Conservation (phyloP, 2,329 filamentous ascomycete species). For the Aschersonia sp. region DNA sequence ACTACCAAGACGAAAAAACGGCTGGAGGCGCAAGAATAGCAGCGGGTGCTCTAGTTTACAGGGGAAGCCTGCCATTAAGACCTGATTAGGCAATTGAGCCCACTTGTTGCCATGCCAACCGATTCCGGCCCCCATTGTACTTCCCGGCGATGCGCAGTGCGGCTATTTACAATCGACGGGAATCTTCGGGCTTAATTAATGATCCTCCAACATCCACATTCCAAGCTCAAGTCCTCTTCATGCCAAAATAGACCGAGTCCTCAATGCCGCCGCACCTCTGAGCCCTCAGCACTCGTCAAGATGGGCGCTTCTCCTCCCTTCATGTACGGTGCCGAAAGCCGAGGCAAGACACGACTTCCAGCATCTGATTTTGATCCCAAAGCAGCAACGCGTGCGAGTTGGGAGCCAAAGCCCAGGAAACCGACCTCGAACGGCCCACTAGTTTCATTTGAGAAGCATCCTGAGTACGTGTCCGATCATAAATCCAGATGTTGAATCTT, state of each 20-base stretch:
- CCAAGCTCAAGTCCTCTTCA: neutral
- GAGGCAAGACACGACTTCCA: constrained; percentile 36
- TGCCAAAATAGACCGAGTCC: no score
- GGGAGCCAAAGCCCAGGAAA: constrained; percentile 44
- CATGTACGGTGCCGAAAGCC: constrained; percentile 48
- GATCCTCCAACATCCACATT: neutral
- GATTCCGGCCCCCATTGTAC: neutral
- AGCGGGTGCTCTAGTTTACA: no score
- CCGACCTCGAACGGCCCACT: constrained; percentile 61
- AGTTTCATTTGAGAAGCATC: constrained; percentile 72
- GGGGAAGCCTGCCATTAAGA: neutral
- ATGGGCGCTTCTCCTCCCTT: constrained; percentile 39
- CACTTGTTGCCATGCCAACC: constrained; percentile 13
- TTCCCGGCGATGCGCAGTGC: no score
- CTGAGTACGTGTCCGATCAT: constrained; percentile 51
- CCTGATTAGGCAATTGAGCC: neutral
- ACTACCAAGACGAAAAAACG: no score
- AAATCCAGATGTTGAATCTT: neutral
- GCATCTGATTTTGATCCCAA: constrained; percentile 67
- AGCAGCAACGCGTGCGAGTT: constrained; percentile 68
- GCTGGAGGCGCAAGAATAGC: no score
- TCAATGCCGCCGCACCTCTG: no score
- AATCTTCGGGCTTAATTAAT: neutral
- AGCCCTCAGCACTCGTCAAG: neutral
- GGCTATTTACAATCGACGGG: no score